phyloP scores from a whole-genome alignment of 257 asterid genomes.

The Perilla frutescens region DNA sequence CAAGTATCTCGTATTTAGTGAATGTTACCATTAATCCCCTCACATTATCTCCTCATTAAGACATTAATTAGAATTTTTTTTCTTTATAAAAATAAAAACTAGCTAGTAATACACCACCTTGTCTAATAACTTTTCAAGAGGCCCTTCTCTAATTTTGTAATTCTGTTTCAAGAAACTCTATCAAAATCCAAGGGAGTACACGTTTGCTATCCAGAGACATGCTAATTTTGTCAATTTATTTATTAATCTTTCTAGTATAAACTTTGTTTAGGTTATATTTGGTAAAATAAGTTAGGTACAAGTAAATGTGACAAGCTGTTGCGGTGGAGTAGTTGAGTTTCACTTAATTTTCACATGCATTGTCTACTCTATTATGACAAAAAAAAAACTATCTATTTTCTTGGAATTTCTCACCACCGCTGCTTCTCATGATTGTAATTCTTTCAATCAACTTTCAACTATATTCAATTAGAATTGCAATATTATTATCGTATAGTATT shows the following conservation, averaged over 20 bases:
- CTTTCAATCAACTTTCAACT: neutral
- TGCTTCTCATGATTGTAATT: neutral
- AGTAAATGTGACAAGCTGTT: slow-evolving; percentile 7
- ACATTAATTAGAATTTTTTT: too few relatives aligned
- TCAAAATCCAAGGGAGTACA: too few relatives aligned
- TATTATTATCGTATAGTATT: neutral
- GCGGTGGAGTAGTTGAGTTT: slow-evolving; percentile 32
- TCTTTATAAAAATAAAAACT: too few relatives aligned
- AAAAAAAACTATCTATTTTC: slow-evolving; percentile 13
- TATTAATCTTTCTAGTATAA: neutral
- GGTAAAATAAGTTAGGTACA: slow-evolving; percentile 10
- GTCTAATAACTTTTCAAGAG: too few relatives aligned
- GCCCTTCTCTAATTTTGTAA: too few relatives aligned
- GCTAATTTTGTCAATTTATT: neutral
- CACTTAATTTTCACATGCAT: slow-evolving; percentile 29
- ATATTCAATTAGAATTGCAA: neutral
- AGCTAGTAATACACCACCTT: too few relatives aligned
- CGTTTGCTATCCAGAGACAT: neutral
- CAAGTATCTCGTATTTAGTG: too few relatives aligned
- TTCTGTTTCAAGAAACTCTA: too few relatives aligned
- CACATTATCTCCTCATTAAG: too few relatives aligned
- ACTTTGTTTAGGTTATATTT: neutral
- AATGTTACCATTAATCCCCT: too few relatives aligned
- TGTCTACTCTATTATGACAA: slow-evolving; percentile 17
- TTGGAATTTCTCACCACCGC: neutral